Evolutionary conservation across 2,329 filamentous ascomycete genomes (phyloP).

Genomic region (Cladosporium austrohemisphaericum): DNA sequence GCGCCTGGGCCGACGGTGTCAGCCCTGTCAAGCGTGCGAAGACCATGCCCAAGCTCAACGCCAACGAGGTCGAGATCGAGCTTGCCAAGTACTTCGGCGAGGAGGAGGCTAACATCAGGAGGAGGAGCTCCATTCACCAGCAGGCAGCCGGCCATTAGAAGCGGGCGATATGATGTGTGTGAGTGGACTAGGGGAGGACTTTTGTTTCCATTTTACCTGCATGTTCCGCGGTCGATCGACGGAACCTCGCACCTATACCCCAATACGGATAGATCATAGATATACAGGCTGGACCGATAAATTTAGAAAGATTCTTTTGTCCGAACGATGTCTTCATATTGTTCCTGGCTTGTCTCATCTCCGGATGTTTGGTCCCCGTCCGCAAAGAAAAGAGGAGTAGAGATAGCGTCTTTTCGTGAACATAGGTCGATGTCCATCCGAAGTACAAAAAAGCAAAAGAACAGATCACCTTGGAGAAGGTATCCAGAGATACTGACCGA

Average conservation of each 20-base stretch:
- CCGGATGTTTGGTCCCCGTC: too few species aligned
- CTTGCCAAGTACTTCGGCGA: conserved; percentile 13
- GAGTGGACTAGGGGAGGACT: neutral
- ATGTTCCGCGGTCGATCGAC: neutral
- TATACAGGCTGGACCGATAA: too few species aligned
- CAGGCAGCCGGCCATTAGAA: neutral
- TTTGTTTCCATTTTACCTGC: neutral
- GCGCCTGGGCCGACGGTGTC: conserved; percentile 10
- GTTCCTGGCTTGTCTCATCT: too few species aligned
- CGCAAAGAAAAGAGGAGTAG: too few species aligned
- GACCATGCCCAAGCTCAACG: conserved; percentile 6
- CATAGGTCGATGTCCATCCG: too few species aligned
- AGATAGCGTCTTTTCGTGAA: too few species aligned
- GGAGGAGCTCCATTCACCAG: conserved; percentile 10
- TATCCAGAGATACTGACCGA: too few species aligned
- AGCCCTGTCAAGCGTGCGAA: conserved; percentile 9
- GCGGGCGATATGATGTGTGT: neutral
- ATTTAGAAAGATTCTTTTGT: too few species aligned
- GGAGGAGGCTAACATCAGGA: conserved; percentile 11
- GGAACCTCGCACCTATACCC: neutral
- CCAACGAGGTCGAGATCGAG: conserved; percentile 7
- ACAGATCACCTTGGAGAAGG: too few species aligned
- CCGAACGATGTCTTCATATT: too few species aligned
- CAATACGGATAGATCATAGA: neutral
- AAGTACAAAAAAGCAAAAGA: too few species aligned